Percentiles rank a stretch among this genome's conserved stretches.
Conservation (phyloP, 192 early-diverging fungal species). For the Dispira simplex region DNA sequence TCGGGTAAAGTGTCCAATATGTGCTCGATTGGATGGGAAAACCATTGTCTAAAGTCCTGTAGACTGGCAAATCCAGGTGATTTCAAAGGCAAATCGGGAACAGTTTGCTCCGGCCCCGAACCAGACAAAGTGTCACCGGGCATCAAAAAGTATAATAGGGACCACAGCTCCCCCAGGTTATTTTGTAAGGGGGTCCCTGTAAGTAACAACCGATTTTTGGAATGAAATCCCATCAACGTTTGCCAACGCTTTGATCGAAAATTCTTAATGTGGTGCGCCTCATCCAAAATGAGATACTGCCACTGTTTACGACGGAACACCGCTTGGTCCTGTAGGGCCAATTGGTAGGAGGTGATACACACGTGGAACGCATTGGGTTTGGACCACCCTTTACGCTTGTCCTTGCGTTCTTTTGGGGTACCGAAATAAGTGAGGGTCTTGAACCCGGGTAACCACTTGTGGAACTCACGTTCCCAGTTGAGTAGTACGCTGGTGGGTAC, state of each 20-base stretch:
- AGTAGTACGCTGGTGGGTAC: constrained; percentile 62
- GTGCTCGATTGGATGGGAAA: constrained; percentile 68
- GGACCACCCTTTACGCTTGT: constrained; percentile 38
- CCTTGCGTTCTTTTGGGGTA: constrained; percentile 41
- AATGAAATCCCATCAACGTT: constrained; percentile 52
- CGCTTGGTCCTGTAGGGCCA: constrained; percentile 37
- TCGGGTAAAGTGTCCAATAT: constrained; percentile 57
- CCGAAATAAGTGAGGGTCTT: constrained; percentile 68
- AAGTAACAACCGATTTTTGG: constrained; percentile 47
- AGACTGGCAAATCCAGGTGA: constrained; percentile 60
- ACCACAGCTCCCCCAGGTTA: constrained; percentile 78
- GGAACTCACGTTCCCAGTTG: constrained; percentile 64
- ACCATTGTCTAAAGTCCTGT: constrained; percentile 78
- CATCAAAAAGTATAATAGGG: constrained; percentile 71
- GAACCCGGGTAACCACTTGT: constrained; percentile 55
- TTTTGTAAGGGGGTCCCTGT: constrained; percentile 88
- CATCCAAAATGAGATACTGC: constrained; percentile 54
- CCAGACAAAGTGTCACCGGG: constrained; percentile 46
- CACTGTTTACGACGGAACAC: constrained; percentile 40
- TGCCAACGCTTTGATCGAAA: constrained; percentile 59
- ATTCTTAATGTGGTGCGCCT: constrained; percentile 64
- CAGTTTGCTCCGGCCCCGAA: too few species aligned
- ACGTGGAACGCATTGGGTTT: constrained; percentile 43
- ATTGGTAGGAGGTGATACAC: constrained; percentile 45
- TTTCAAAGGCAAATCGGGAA: too few species aligned